Conservation (phyloP, 2,329 filamentous ascomycete species). For the Chrysosporium queenslandicum region DNA sequence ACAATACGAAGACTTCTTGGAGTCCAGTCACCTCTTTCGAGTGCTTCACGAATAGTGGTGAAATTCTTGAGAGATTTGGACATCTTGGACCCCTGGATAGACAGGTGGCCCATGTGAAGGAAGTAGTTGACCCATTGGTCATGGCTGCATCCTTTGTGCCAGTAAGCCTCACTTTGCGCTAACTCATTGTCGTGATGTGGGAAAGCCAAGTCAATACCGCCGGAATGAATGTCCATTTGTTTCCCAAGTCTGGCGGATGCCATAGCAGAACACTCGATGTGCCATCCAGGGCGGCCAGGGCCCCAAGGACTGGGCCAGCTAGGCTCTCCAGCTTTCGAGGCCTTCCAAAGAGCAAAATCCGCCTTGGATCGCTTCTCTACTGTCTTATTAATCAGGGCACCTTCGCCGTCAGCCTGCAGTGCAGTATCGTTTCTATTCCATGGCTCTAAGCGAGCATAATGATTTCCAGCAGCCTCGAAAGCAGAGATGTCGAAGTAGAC, state of each 20-base stretch:
- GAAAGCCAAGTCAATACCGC: conserved; percentile 82
- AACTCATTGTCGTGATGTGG: conserved; percentile 91
- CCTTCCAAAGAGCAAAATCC: conserved; percentile 92
- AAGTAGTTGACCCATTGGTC: conserved; percentile 91
- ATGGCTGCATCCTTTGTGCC: conserved; percentile 39
- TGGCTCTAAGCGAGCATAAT: conserved; percentile 75
- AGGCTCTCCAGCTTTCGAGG: conserved; percentile 82
- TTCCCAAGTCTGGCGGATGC: conserved; percentile 76
- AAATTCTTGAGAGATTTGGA: conserved; percentile 94
- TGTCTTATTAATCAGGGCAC: conserved; percentile 55
- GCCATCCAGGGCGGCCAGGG: conserved; percentile 81
- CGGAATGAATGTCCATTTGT: conserved; percentile 85
- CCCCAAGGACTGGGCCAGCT: conserved; percentile 86
- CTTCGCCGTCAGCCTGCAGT: conserved; percentile 80
- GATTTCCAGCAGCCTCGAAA: conserved; percentile 75
- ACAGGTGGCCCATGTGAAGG: conserved; percentile 85
- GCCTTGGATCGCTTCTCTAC: conserved; percentile 62
- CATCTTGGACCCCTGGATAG: conserved; percentile 89
- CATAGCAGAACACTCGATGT: conserved; percentile 96
- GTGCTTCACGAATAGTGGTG: conserved; percentile 77
- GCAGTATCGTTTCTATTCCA: conserved; percentile 76
- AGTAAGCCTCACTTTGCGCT: conserved; percentile 84
- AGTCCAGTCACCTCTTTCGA: conserved; percentile 60
- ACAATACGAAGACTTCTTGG: conserved; percentile 71
- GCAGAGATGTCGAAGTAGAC: conserved; percentile 88